Evolutionary conservation across 768 basidiomycete genomes (phyloP), one percentile per base, ranked within the genome.

Genomic region (Trametes gibbosa): DNA sequence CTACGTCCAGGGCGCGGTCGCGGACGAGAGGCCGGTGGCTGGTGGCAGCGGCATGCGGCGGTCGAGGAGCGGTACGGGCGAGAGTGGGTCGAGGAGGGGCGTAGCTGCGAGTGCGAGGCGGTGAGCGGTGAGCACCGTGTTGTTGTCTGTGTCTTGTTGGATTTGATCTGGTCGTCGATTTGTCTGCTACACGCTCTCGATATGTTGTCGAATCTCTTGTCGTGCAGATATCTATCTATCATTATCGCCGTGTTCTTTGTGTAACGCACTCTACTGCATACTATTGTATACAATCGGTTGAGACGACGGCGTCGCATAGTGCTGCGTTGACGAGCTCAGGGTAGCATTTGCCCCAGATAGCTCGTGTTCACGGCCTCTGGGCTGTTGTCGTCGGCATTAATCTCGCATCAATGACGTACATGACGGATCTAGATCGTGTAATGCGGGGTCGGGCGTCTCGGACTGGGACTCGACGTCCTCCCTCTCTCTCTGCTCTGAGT

Each of bases 1-100:
- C 3, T 86, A 86, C 64, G 80, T 87, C 5, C 79, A 80, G 43
- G 86, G 81, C n/a, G 84, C 71, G 0, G 72, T 75, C 17, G 75
- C 74, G 5, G 49, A 58, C 19, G 61, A 58, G 25, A 25, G 47
- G 29, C 2, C 16, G 34, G 6, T 21, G 23, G 23, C 24, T 12
- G 19, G 29, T 1, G 34, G 29, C 29, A 32, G 29, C 29, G 29
- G 29, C 10, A 4, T 32, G 4, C 29, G 35, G 37, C 59, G 59
- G 17, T 60, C 59, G n/a, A 54, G 53, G 41, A 54, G 53, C 17
- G 19, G n/a, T 27, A 50, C 56, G 24, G 29, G 51, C 16, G 56
- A 27, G 48, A 57, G 39, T 25, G 21, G 21, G 8, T 42, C 51
- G 48, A 56, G 53, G 42, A 32, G 34, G n/a, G 42, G 43, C 19